Evolutionary conservation across 2,329 filamentous ascomycete species (phyloP), one percentile per base, ranked within the genome.

Genomic region (Colletotrichum sp.): DNA sequence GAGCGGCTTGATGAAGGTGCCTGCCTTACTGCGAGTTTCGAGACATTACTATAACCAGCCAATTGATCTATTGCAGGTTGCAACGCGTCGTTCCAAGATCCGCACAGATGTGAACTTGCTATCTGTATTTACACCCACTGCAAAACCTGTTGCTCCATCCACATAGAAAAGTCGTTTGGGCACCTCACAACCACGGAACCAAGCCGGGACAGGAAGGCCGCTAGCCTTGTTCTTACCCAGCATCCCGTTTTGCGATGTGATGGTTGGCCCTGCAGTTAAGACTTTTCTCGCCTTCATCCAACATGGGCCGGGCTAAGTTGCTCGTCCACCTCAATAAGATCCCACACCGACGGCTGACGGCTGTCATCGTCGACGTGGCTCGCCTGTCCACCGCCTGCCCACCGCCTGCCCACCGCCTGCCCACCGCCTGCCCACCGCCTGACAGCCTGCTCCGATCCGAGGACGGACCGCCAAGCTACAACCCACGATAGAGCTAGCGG

Each of bases 161-260:
- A 59, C 55, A 59, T 26, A 28, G 12, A 9, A 10, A 6, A 59
- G 8, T 24, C 21, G 24, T 49, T 21, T n/a, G n/a, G 44, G 44
- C 44, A 49, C n/a, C 55, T 59, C 62, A 44, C 5, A 26, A 66
- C 26, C 65, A 67, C 67, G 67, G 67, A 75, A 71, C 44, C 68
- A 71, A 75, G 71, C 59, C 67, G 71, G 59, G 71, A 59, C 32
- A 71, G 59, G 59, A 74, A 74, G 60, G 64, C 65, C 65, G 72
- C 68, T 71, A 63, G 67, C 44, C 32, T 74, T 49, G 66, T 32
- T 67, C 28, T 49, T 49, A 28, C 72, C 68, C 72, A 66, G 49
- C 60, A 62, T 69, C 36, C 44, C n/a, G 9, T 59, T 59, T 55
- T 39, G 24, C 44, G n/a, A 21, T 34, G 32, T 64, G 32, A 32